A percentile compares a stretch with the other conserved stretches of the same genome.
phyloP scores from a whole-genome alignment of 148 eudicot genomes.

The Persicaria maculosa region DNA sequence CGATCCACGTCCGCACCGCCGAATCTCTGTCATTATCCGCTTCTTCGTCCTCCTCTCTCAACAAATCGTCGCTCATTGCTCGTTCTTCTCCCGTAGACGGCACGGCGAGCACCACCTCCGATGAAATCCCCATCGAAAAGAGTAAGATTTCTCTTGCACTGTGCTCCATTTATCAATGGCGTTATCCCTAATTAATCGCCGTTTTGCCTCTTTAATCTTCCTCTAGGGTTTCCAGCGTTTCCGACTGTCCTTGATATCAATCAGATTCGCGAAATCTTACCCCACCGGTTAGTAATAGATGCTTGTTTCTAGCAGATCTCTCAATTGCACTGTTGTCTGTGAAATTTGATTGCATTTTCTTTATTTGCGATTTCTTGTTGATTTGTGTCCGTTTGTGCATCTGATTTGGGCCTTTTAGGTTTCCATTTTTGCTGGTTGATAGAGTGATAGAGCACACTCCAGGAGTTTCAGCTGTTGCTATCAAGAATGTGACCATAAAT shows the following conservation, averaged over 20 bases:
- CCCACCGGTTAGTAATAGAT: slow-evolving; percentile 57
- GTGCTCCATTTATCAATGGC: background rate
- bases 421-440: slow-evolving; percentile 92
- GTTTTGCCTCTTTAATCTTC: background rate
- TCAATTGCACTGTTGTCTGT: background rate
- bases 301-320: background rate
- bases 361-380: background rate
- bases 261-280: slow-evolving; percentile 84
- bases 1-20: slow-evolving; percentile 16
- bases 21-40: slow-evolving; percentile 30
- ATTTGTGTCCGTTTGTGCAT: background rate
- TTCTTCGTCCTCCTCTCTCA: slow-evolving; percentile 22
- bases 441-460: slow-evolving; percentile 86
- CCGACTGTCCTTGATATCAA: slow-evolving; percentile 91
- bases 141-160: slow-evolving; percentile 26
- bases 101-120: slow-evolving; percentile 8
- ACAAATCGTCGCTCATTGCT: slow-evolving; percentile 19
- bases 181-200: background rate
- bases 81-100: slow-evolving; percentile 25
- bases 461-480: slow-evolving; percentile 89
- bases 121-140: slow-evolving; percentile 62
- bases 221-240: slow-evolving; percentile 66
- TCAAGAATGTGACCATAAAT: slow-evolving; percentile 93
- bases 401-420: slow-evolving; percentile 27
- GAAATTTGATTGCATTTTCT: background rate